phyloP scores from a whole-genome alignment of 129 eudicot species.

The Rutidosis leptorrhynchoides region DNA sequence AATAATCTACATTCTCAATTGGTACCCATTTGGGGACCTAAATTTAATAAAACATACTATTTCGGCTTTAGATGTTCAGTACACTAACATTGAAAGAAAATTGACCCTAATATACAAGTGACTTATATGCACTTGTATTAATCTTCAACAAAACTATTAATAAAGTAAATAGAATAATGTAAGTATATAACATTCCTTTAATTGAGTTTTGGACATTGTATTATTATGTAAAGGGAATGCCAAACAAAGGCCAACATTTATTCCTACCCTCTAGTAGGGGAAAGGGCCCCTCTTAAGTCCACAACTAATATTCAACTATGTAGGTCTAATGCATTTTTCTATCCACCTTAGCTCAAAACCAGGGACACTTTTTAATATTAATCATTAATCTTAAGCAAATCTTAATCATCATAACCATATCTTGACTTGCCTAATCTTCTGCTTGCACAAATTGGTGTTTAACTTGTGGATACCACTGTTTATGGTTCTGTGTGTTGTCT shows the following conservation, averaged over 20 bases:
- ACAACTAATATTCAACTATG: conserved; percentile 12
- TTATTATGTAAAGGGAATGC: conserved; percentile 11
- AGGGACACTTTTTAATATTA: conserved; percentile 16
- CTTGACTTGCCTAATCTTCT: conserved; percentile 27
- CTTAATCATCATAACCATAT: conserved; percentile 21
- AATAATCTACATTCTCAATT: conserved; percentile 15
- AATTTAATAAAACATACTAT: neutral
- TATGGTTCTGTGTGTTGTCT: conserved; percentile 22
- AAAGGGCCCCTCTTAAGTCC: conserved; percentile 20
- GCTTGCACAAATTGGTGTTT: conserved; percentile 17
- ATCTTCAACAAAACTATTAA: neutral
- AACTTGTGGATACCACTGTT: conserved; percentile 12
- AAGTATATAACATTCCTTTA: neutral
- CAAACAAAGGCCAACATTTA: conserved; percentile 17
- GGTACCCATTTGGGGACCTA: conserved; percentile 24
- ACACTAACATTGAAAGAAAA: neutral
- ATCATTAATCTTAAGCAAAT: conserved; percentile 21
- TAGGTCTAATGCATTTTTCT: conserved; percentile 20
- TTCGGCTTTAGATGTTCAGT: neutral
- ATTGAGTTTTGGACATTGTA: conserved; percentile 5
- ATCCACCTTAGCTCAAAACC: conserved; percentile 29
- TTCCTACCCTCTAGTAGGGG: conserved; percentile 8
- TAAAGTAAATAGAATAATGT: neutral
- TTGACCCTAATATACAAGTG: neutral
- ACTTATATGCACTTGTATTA: neutral